These are phyloP conservation scores for Cladosporium sp. DNA, from an alignment of 2,329 filamentous ascomycete species.

Conservation along the genomic window DNA sequence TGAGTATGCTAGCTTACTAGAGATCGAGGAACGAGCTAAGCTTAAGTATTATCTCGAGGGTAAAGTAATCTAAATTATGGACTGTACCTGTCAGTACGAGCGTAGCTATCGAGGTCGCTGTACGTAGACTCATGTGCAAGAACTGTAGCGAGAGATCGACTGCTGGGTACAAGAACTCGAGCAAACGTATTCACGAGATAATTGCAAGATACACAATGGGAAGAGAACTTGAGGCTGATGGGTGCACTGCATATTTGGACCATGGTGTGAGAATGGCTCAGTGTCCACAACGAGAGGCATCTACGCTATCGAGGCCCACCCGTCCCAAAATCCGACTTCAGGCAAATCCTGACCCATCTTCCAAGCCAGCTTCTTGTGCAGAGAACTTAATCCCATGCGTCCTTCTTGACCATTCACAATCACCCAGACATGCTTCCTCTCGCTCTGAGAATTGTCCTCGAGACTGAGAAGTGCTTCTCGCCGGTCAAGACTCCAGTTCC, in stretches of 20 bases:
- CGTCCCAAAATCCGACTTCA: conserved; percentile 20
- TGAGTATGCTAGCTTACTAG: no score
- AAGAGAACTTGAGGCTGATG: not conserved
- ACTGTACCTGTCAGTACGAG: no score
- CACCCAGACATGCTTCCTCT: conserved; percentile 20
- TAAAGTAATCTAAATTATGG: no score
- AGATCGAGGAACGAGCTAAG: no score
- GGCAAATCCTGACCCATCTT: not conserved
- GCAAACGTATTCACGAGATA: not conserved
- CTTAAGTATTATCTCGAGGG: no score
- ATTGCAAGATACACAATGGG: not conserved
- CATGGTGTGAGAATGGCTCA: not conserved
- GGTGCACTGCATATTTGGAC: not conserved
- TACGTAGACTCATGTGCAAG: no score
- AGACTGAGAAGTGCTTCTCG: conserved; percentile 25
- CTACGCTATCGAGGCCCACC: conserved; percentile 5
- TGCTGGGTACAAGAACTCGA: not conserved
- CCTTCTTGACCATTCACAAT: conserved; percentile 13
- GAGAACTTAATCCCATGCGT: conserved; percentile 18
- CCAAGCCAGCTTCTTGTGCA: conserved; percentile 21
- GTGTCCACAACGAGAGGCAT: not conserved
- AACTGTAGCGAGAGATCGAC: not conserved
- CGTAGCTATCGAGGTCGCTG: no score
- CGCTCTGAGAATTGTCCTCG: conserved; percentile 14
- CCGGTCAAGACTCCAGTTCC: conserved; percentile 27